phyloP scores from a whole-genome alignment of 2,329 filamentous ascomycete species.

The Talaromyces sp. region DNA sequence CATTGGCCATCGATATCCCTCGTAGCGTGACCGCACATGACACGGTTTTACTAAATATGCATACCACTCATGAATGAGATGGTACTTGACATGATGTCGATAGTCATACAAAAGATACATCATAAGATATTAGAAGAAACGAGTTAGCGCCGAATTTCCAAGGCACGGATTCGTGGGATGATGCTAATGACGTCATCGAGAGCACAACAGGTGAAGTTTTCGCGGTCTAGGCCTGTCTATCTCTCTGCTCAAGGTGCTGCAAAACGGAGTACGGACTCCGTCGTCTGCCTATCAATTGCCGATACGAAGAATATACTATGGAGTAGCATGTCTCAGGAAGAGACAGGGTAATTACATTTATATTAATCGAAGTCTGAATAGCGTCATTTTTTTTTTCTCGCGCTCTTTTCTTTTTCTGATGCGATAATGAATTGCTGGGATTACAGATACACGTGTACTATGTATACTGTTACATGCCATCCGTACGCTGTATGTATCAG shows the following conservation, averaged over 20 bases:
- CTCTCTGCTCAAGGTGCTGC: neutral
- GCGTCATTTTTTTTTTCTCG: neutral
- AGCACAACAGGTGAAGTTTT: neutral
- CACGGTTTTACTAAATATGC: neutral
- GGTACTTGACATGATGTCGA: neutral
- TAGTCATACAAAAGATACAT: neutral
- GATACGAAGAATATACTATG: neutral
- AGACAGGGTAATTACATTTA: neutral
- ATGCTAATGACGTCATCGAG: conserved; percentile 9
- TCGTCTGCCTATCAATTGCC: neutral
- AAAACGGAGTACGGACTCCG: neutral
- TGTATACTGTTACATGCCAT: too few species aligned
- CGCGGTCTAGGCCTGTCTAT: neutral
- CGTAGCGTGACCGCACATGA: neutral
- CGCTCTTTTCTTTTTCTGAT: neutral
- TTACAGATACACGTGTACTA: neutral
- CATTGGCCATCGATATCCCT: neutral
- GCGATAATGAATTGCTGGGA: neutral
- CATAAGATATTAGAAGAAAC: neutral
- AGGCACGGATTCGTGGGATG: conserved; percentile 5
- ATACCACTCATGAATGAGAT: neutral
- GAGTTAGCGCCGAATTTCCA: conserved; percentile 16
- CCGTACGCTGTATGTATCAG: neutral
- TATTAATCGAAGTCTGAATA: neutral
- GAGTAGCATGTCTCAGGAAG: neutral